These are phyloP conservation scores for Sarocladiaceae sp. DNA, from an alignment of 2,329 filamentous ascomycete species.

Conservation along the genomic window DNA sequence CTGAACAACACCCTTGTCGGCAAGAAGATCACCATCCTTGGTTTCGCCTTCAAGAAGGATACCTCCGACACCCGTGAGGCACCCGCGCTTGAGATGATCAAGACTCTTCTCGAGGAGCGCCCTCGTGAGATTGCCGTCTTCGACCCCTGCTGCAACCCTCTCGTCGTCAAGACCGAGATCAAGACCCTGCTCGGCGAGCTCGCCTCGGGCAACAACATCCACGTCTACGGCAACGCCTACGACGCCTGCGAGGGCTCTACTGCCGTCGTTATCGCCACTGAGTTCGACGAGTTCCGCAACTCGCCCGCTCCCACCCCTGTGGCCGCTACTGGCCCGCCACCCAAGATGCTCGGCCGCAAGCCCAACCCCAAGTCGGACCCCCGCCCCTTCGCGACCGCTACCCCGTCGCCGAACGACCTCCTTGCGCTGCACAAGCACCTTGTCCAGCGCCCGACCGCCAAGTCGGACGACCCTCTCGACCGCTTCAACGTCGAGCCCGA, in stretches of 20 bases:
- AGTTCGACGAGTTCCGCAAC: slow-evolving; percentile 50
- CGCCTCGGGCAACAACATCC: slow-evolving; percentile 36
- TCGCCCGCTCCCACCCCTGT: slow-evolving; percentile 26
- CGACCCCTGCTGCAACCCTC: slow-evolving; percentile 55
- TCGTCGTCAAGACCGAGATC: slow-evolving; percentile 45
- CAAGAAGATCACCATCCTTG: slow-evolving; percentile 68
- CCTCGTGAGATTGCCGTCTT: slow-evolving; percentile 60
- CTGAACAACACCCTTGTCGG: slow-evolving; percentile 62
- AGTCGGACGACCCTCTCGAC: slow-evolving; percentile 36
- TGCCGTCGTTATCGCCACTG: slow-evolving; percentile 48
- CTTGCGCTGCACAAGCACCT: slow-evolving; percentile 42
- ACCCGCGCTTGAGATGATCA: slow-evolving; percentile 62
- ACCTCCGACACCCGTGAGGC: slow-evolving; percentile 70
- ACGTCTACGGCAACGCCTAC: slow-evolving; percentile 42
- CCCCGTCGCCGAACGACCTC: slow-evolving; percentile 39
- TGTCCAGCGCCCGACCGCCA: slow-evolving; percentile 24
- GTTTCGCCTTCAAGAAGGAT: slow-evolving; percentile 76
- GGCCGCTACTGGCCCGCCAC: slow-evolving; percentile 17
- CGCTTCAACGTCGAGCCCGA: slow-evolving; percentile 38
- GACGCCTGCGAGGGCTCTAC: slow-evolving; percentile 42
- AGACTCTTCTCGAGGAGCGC: slow-evolving; percentile 56
- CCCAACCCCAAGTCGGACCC: slow-evolving; percentile 38
- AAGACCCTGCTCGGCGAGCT: slow-evolving; percentile 32
- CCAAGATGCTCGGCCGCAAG: slow-evolving; percentile 28
- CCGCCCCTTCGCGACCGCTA: slow-evolving; percentile 33